phyloP scores from a whole-genome alignment of 352 stramenopile genomes.

The Phytophthora pini region DNA sequence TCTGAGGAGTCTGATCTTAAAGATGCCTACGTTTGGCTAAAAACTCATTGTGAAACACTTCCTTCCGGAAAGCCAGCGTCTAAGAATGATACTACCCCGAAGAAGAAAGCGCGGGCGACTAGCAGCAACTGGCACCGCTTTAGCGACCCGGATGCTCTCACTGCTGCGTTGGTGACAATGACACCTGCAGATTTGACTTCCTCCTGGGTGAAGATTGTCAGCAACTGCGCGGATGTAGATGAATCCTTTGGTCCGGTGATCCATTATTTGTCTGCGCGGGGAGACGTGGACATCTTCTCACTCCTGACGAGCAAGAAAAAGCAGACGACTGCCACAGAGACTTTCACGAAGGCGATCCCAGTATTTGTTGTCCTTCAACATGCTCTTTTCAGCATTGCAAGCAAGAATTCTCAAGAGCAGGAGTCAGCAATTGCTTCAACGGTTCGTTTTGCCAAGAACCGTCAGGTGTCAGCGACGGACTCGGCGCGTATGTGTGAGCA shows the following conservation, averaged over 20 bases:
- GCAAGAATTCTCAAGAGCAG: constrained; percentile 26
- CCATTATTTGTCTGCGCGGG: constrained; percentile 59
- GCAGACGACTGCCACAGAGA: constrained; percentile 3
- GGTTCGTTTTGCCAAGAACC: constrained; percentile 11
- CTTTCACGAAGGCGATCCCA: constrained; percentile 31
- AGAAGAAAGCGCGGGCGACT: constrained; percentile 27
- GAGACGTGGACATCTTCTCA: constrained; percentile 51
- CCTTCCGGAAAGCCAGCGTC: constrained; percentile 12
- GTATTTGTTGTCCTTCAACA: constrained; percentile 37
- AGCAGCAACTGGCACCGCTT: constrained; percentile 35
- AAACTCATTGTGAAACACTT: constrained; percentile 37
- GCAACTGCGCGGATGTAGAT: constrained; percentile 36
- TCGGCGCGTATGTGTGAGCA: constrained; percentile 56
- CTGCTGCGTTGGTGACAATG: constrained; percentile 32
- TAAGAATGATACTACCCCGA: constrained; percentile 1
- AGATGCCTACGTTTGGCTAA: constrained; percentile 50
- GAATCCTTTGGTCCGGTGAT: constrained; percentile 47
- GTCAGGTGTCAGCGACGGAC: constrained; percentile 18
- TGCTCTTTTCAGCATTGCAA: constrained; percentile 29
- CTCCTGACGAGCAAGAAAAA: constrained; percentile 34
- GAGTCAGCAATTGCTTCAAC: constrained; percentile 20
- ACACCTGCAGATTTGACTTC: constrained; percentile 32
- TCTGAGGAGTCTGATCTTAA: constrained; percentile 5
- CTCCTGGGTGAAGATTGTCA: constrained; percentile 46
- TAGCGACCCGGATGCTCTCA: constrained; percentile 29